phyloP scores from a whole-genome alignment of 768 basidiomycete genomes.

The Naganishia randhawae region DNA sequence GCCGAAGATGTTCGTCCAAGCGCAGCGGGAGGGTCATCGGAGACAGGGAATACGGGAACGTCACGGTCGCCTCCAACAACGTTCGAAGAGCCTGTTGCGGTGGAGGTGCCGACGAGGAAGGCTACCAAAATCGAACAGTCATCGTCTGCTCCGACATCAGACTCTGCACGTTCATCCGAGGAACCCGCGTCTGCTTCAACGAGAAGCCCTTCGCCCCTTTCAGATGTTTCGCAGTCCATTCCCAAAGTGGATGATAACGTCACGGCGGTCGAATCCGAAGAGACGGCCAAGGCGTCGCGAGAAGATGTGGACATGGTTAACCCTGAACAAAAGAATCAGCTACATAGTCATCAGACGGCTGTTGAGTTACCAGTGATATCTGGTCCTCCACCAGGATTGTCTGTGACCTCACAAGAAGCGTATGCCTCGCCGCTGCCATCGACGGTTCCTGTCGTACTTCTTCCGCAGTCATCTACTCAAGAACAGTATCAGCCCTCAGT shows the following conservation, averaged over 20 bases:
- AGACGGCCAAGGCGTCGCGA: not conserved
- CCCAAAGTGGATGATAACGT: not conserved
- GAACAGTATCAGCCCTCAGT: conserved; percentile 73
- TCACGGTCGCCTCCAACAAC: conserved; percentile 11
- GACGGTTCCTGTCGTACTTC: not conserved
- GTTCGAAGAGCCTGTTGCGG: conserved; percentile 11
- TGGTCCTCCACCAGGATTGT: conserved; percentile 2
- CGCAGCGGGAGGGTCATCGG: not conserved
- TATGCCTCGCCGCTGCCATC: not conserved
- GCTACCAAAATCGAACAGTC: not conserved
- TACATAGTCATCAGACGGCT: not conserved
- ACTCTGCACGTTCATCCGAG: not conserved
- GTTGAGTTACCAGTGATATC: not conserved
- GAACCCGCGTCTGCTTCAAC: conserved; percentile 6
- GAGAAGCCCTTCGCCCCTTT: conserved; percentile 16
- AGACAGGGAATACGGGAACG: not conserved
- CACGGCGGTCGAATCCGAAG: not conserved
- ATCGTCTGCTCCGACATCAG: conserved; percentile 5
- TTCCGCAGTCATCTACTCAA: not conserved
- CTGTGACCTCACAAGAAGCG: not conserved
- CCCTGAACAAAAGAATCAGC: not conserved
- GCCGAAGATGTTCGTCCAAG: not conserved
- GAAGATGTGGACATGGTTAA: conserved; percentile 5
- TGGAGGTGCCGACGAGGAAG: not conserved
- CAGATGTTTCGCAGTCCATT: conserved; percentile 13